phyloP scores from a whole-genome alignment of 1,284 basidiomycete genomes.

The Trichosporon sp. region DNA sequence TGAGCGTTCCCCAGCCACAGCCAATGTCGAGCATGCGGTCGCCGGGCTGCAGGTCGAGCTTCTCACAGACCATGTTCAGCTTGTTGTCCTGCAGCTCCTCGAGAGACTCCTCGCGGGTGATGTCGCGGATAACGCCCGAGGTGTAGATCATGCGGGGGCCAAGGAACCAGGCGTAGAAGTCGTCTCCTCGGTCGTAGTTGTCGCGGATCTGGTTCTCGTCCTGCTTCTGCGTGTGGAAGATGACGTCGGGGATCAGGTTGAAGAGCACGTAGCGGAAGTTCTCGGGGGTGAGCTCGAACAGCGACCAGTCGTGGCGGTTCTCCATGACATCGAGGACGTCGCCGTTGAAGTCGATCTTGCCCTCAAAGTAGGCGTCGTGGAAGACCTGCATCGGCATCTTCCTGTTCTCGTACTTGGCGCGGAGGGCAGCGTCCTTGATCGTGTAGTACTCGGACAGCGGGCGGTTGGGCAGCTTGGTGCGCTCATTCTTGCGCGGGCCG shows the following conservation, averaged over 20 bases:
- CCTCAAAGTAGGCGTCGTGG: slow-evolving; percentile 96
- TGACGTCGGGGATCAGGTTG: slow-evolving; percentile 83
- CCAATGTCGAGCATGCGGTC: slow-evolving; percentile 85
- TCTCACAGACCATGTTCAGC: slow-evolving; percentile 87
- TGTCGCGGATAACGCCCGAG: slow-evolving; percentile 76
- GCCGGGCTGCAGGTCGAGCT: slow-evolving; percentile 76
- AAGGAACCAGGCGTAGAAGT: slow-evolving; percentile 79
- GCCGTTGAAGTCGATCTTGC: slow-evolving; percentile 94
- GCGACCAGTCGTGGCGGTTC: slow-evolving; percentile 91
- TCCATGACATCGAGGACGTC: slow-evolving; percentile 92
- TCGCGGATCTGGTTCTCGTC: slow-evolving; percentile 95
- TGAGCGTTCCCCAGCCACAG: slow-evolving; percentile 96
- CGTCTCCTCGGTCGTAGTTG: slow-evolving; percentile 94
- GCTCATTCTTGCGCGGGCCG: slow-evolving; percentile 77
- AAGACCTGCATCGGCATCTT: slow-evolving; percentile 98
- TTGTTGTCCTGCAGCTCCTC: slow-evolving; percentile 99
- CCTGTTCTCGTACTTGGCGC: slow-evolving; percentile 65
- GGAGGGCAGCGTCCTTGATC: slow-evolving; percentile 77
- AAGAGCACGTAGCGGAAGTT: slow-evolving; percentile 93
- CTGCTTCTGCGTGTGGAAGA: slow-evolving; percentile 81
- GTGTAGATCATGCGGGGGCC: slow-evolving; percentile 68
- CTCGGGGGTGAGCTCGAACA: slow-evolving; percentile 59
- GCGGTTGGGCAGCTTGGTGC: slow-evolving; percentile 77
- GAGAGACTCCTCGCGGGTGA: slow-evolving; percentile 72
- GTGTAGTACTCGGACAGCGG: slow-evolving; percentile 84